Percentiles rank a stretch among this genome's conserved stretches.
phyloP scores from a whole-genome alignment of 306 rosid species.

The Abrus precatorius region DNA sequence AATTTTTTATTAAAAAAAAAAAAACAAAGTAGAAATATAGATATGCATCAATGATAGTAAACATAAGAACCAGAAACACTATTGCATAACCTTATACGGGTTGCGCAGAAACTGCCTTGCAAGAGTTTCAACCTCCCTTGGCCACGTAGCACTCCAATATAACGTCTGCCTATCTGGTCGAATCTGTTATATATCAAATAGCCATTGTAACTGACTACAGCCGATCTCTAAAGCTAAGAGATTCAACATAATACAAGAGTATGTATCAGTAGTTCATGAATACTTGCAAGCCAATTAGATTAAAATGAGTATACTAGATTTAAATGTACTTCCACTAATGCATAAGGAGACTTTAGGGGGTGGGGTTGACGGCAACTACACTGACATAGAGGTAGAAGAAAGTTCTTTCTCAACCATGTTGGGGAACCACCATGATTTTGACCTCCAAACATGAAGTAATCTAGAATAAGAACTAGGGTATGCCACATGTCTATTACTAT shows the following conservation, averaged over 20 bases:
- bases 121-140: slow-evolving; percentile 92
- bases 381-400: not conserved
- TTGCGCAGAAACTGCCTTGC: slow-evolving; percentile 91
- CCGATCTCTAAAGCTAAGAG: slow-evolving; percentile 25
- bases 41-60: slow-evolving; percentile 38
- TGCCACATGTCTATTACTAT: too few species aligned
- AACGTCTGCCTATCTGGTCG: slow-evolving; percentile 99
- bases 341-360: not conserved
- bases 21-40: not conserved
- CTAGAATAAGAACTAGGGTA: too few species aligned
- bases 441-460: too few species aligned
- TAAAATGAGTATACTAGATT: slow-evolving; percentile 4
- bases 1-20: not conserved
- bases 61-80: slow-evolving; percentile 2
- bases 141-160: slow-evolving; percentile 99
- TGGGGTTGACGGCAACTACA: not conserved
- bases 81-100: slow-evolving; percentile 77
- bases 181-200: slow-evolving; percentile 67
- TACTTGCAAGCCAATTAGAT: not conserved
- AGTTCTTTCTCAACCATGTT: not conserved
- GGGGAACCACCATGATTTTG: too few species aligned
- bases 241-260: slow-evolving; percentile 13
- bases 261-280: not conserved
- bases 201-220: slow-evolving; percentile 27
- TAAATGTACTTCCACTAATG: not conserved